phyloP scores from a whole-genome alignment of 202 grass and related monocot species.

The Dendrocalamus latiflorus region DNA sequence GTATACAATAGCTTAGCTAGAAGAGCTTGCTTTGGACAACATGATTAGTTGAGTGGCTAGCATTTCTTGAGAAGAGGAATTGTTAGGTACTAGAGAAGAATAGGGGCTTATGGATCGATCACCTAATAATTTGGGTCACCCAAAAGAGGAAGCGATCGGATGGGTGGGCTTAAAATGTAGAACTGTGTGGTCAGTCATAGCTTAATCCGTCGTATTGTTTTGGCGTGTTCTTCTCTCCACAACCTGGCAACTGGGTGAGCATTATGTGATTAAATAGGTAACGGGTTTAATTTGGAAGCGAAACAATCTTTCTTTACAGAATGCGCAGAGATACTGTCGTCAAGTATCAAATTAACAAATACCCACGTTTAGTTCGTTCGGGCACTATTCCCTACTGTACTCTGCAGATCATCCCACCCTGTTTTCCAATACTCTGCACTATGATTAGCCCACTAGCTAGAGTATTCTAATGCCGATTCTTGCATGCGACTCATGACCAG shows the following conservation, averaged over 20 bases:
- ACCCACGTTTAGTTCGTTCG: conserved; percentile 15
- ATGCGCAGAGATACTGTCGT: conserved; percentile 23
- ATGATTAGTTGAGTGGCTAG: neutral
- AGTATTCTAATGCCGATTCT: neutral
- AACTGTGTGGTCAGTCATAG: neutral
- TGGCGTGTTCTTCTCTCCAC: neutral
- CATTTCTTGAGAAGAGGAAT: neutral
- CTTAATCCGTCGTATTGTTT: neutral
- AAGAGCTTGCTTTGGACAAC: conserved; percentile 22
- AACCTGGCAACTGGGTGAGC: neutral
- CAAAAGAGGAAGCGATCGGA: neutral
- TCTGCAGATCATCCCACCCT: neutral
- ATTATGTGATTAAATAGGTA: conserved; percentile 13
- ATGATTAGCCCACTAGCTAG: conserved; percentile 20
- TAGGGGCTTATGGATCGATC: neutral
- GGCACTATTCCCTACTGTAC: neutral
- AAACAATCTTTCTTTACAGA: conserved; percentile 20
- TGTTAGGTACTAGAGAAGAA: conserved; percentile 22
- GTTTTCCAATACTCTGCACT: neutral
- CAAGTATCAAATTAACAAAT: conserved; percentile 12
- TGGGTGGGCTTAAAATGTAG: conserved; percentile 2
- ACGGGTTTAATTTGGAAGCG: conserved; percentile 6
- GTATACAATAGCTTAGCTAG: neutral
- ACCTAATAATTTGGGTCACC: neutral
- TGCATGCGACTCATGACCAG: neutral